A percentile compares a stretch with the other conserved stretches of the same genome.
Conservation (phyloP, 345 rosid genomes). For the Salix suchowensis region DNA sequence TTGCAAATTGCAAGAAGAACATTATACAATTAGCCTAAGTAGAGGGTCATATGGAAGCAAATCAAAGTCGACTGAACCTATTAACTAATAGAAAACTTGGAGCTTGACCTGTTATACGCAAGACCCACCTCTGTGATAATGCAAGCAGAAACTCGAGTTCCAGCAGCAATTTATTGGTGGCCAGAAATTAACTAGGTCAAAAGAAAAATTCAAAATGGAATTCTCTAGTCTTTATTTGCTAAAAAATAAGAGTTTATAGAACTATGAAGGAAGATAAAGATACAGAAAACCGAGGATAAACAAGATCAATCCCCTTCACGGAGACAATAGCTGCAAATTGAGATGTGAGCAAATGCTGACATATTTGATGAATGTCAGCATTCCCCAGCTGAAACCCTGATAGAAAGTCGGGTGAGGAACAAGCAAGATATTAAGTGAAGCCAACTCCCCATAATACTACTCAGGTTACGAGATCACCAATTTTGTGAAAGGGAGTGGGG, state of each 20-base stretch:
- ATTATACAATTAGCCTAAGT: not conserved
- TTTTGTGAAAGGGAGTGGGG: not conserved
- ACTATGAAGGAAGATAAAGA: not conserved
- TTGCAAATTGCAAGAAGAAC: not conserved
- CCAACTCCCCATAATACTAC: not conserved
- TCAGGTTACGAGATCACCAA: not conserved
- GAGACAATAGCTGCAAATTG: not conserved
- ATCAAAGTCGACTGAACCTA: slow-evolving; percentile 10
- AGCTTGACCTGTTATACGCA: not conserved
- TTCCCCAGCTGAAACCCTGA: slow-evolving; percentile 4
- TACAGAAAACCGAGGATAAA: not conserved
- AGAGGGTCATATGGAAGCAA: not conserved
- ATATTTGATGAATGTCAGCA: not conserved
- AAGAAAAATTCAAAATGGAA: not conserved
- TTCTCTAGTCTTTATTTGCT: not conserved
- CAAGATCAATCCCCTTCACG: not conserved
- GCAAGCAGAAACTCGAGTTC: slow-evolving; percentile 3
- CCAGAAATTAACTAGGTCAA: not conserved
- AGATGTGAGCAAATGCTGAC: not conserved
- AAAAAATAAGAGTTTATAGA: not conserved
- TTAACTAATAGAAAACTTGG: not conserved
- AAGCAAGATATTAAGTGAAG: not conserved
- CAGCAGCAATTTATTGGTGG: not conserved
- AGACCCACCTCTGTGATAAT: slow-evolving; percentile 3
- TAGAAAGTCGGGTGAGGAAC: not conserved